Evolutionary conservation across 352 stramenopile genomes (phyloP).

Genomic region (Pythium aristosporum): DNA sequence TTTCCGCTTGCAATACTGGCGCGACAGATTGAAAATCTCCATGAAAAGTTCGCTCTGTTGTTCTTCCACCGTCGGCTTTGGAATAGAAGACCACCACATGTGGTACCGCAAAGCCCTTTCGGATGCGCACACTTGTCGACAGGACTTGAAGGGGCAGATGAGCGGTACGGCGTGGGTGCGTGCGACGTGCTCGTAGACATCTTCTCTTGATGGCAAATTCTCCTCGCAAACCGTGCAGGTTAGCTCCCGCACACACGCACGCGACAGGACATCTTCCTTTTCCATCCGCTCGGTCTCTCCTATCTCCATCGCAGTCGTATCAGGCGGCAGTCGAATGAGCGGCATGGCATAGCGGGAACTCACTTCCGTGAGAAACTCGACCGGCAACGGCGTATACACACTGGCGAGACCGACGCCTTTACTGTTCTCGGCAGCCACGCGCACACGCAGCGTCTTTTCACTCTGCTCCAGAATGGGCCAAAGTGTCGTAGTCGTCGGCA

Average conservation of each 20-base stretch:
- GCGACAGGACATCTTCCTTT: slow-evolving; percentile 35
- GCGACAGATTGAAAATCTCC: slow-evolving; percentile 69
- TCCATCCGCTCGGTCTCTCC: slow-evolving; percentile 40
- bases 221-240: slow-evolving; percentile 57
- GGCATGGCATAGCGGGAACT: slow-evolving; percentile 50
- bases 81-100: slow-evolving; percentile 65
- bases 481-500: slow-evolving; percentile 45
- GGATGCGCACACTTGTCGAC: slow-evolving; percentile 62
- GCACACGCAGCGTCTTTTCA: slow-evolving; percentile 47
- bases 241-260: slow-evolving; percentile 29
- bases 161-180: slow-evolving; percentile 57
- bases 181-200: slow-evolving; percentile 63
- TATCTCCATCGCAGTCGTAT: slow-evolving; percentile 45
- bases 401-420: slow-evolving; percentile 61
- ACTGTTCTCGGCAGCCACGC: slow-evolving; percentile 58
- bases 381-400: slow-evolving; percentile 48
- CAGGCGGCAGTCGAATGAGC: slow-evolving; percentile 35
- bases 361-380: slow-evolving; percentile 51
- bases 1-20: slow-evolving; percentile 77
- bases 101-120: slow-evolving; percentile 74
- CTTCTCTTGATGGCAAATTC: slow-evolving; percentile 13
- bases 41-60: slow-evolving; percentile 62
- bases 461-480: slow-evolving; percentile 56
- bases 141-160: slow-evolving; percentile 73
- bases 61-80: slow-evolving; percentile 55